Conservation (phyloP, 371 early-diverging fungal genomes). For the Rhizopus delemar region DNA sequence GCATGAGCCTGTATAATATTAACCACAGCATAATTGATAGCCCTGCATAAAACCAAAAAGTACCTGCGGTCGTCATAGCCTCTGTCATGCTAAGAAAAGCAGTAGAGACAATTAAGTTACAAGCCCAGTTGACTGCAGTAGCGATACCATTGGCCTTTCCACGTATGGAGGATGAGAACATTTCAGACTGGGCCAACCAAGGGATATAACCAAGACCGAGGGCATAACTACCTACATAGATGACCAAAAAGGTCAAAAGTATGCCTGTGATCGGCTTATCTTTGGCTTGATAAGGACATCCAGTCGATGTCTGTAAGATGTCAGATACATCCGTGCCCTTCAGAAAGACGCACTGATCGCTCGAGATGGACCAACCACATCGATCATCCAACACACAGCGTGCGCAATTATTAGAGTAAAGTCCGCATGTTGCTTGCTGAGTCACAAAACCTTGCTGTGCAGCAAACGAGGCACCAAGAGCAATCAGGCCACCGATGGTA, state of each 20-base stretch:
- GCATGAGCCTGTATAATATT: slow-evolving; percentile 51
- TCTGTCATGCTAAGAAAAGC: slow-evolving; percentile 62
- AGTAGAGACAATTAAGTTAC: slow-evolving; percentile 58
- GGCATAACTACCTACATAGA: slow-evolving; percentile 67
- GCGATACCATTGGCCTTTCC: slow-evolving; percentile 66
- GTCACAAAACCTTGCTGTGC: slow-evolving; percentile 58
- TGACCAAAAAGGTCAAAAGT: slow-evolving; percentile 39
- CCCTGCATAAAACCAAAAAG: slow-evolving; percentile 65
- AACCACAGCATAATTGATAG: slow-evolving; percentile 56
- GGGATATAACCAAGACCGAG: slow-evolving; percentile 68
- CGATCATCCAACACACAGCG: slow-evolving; percentile 65
- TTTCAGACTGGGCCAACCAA: slow-evolving; percentile 66
- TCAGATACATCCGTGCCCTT: slow-evolving; percentile 21
- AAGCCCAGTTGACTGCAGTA: slow-evolving; percentile 67
- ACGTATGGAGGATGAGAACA: slow-evolving; percentile 61
- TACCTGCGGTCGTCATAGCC: slow-evolving; percentile 57
- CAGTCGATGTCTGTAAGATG: slow-evolving; percentile 33
- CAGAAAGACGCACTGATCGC: slow-evolving; percentile 22
- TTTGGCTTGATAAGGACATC: slow-evolving; percentile 33
- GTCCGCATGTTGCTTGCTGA: slow-evolving; percentile 47
- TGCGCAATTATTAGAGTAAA: slow-evolving; percentile 58
- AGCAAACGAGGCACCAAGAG: slow-evolving; percentile 61
- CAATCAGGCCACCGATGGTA: slow-evolving; percentile 56
- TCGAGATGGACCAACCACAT: slow-evolving; percentile 53
- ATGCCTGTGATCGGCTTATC: slow-evolving; percentile 36